These are phyloP conservation scores for Salix dunnii DNA, from an alignment of 345 rosid genomes.

Conservation along the genomic window DNA sequence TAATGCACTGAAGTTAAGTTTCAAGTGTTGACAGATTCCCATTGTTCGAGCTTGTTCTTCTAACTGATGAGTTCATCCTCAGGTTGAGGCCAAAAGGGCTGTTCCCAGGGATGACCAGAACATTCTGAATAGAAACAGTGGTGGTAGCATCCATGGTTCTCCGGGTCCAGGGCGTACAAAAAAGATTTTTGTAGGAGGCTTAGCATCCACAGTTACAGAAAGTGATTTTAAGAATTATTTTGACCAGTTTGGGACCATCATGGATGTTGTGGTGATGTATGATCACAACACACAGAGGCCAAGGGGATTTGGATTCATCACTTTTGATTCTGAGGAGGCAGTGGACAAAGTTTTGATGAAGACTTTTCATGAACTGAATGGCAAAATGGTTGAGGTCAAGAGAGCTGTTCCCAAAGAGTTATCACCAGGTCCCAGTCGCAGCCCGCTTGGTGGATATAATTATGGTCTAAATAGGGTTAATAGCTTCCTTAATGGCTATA, in stretches of 20 bases:
- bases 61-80: constrained; percentile 26
- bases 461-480: constrained; percentile 55
- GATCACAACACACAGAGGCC: constrained; percentile 85
- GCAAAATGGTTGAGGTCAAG: constrained; percentile 78
- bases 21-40: background rate
- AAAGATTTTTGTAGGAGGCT: constrained; percentile 80
- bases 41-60: constrained; percentile 14
- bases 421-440: constrained; percentile 71
- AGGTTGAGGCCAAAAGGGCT: constrained; percentile 83
- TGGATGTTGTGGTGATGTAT: constrained; percentile 79
- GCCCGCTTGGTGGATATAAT: constrained; percentile 65
- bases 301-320: constrained; percentile 73
- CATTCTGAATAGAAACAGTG: constrained; percentile 45
- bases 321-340: constrained; percentile 73
- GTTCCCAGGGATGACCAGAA: constrained; percentile 81
- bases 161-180: constrained; percentile 65
- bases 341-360: constrained; percentile 61
- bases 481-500: constrained; percentile 61
- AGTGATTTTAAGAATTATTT: constrained; percentile 68
- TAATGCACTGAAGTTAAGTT: constrained; percentile 3
- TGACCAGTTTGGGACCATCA: constrained; percentile 72
- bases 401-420: constrained; percentile 78
- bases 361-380: constrained; percentile 74
- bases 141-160: constrained; percentile 55
- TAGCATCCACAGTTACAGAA: constrained; percentile 77